Evolutionary conservation across 2,329 filamentous ascomycete species (phyloP), one percentile per base, ranked within the genome.

Genomic region (Ophiosphaerella herpotricha): DNA sequence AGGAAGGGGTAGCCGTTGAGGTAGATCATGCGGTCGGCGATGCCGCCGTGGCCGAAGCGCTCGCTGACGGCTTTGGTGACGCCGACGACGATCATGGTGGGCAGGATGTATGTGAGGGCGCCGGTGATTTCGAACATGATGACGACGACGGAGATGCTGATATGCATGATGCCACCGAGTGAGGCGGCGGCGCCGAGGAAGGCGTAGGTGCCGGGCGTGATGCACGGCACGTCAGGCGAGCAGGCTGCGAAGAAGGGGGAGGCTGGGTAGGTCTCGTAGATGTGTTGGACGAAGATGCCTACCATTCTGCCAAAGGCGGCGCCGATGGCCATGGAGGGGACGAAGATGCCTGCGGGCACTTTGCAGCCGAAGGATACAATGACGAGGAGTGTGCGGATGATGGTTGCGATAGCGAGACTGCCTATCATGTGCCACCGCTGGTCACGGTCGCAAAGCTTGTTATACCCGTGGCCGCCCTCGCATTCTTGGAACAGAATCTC

Each of bases 71-170:
- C 90, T 78, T 99, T 99, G 34, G 93, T 97, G 29, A 97, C 89
- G 41, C 94, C 94, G 2, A 97, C 94, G 0, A 97, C 94, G 62
- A 99, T 97, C 94, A 99, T 99, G 12, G 93, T 97, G 0, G 94
- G 94, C 24, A 99, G 78, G 58, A 99, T 97, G 68, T 99, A 99
- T 1, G 92, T 96, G 52, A 97, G 78, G 6, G 94, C 94, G n/a
- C 94, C 94, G 0, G 94, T 99, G 41, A 99, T 82, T 74, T 99
- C 94, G 67, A 97, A 97, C 94, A 99, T 97, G 73, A 99, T 99
- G 66, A 99, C 94, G 2, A 97, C 93, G 8, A 99, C 91, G 0
- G 92, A 95, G 13, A 99, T 86, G 0, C 93, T 97, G 55, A 99
- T 89, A 73, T 97, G 94, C 93, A 97, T 99, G 67, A 97, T 97